phyloP scores from a whole-genome alignment of 192 early-diverging fungal genomes.

The Backusella luteola region DNA sequence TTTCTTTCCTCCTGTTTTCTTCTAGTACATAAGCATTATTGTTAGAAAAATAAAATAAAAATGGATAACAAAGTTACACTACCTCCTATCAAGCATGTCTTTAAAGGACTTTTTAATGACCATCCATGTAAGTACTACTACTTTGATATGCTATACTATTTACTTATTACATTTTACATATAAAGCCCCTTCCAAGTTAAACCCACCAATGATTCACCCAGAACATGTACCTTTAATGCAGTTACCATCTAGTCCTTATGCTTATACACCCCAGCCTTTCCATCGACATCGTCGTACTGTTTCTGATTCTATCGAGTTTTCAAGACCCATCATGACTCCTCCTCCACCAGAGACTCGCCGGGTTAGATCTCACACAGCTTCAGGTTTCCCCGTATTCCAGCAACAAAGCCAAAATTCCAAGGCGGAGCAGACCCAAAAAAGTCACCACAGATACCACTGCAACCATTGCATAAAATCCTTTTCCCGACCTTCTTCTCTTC shows the following conservation, averaged over 20 bases:
- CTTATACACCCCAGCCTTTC: not conserved
- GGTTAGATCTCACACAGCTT: slow-evolving; percentile 17
- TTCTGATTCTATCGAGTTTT: slow-evolving; percentile 10
- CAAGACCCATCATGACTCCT: not conserved
- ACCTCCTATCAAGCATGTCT: slow-evolving; percentile 11
- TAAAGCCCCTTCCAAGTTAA: not conserved
- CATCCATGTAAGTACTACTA: not conserved
- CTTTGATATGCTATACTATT: not conserved
- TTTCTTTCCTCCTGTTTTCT: not conserved
- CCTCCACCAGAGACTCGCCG: not conserved
- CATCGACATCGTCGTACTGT: slow-evolving; percentile 11
- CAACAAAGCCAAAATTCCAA: slow-evolving; percentile 8
- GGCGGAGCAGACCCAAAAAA: not conserved
- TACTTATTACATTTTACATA: not conserved
- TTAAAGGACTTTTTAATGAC: slow-evolving; percentile 4
- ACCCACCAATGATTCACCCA: not conserved
- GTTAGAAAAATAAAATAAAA: not conserved
- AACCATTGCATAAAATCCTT: slow-evolving; percentile 58
- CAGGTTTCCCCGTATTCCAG: slow-evolving; percentile 12
- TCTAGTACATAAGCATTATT: not conserved
- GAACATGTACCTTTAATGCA: not conserved
- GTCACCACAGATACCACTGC: slow-evolving; percentile 49
- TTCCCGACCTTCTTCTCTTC: slow-evolving; percentile 61
- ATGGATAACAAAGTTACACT: slow-evolving; percentile 11
- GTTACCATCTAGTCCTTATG: not conserved